phyloP scores from a whole-genome alignment of 495 filamentous ascomycete species.

The Hypoxylon trugodes region DNA sequence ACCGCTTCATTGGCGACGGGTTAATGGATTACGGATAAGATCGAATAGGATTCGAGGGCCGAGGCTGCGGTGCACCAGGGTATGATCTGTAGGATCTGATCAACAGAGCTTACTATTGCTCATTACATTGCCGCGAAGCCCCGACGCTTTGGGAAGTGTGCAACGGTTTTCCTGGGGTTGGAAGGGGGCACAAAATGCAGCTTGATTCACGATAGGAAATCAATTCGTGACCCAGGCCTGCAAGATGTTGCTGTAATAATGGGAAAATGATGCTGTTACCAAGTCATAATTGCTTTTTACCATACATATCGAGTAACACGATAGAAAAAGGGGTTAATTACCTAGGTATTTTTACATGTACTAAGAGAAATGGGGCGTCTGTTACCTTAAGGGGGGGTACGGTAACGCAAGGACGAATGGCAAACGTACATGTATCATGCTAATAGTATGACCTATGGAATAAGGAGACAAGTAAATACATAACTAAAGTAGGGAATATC shows the following conservation, averaged over 20 bases:
- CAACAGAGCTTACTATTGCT: conserved; percentile 42
- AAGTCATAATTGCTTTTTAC: background rate
- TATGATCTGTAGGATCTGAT: conserved; percentile 41
- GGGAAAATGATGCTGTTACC: conserved; percentile 7
- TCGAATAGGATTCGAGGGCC: conserved; percentile 36
- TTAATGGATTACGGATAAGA: conserved; percentile 28
- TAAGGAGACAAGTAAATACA: conserved; percentile 18
- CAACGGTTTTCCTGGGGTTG: conserved; percentile 19
- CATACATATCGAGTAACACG: background rate
- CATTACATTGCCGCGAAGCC: conserved; percentile 18
- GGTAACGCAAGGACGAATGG: too few species aligned
- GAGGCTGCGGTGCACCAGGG: conserved; percentile 24
- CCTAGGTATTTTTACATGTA: conserved; percentile 62
- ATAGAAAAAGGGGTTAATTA: conserved; percentile 39
- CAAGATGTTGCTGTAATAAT: conserved; percentile 1
- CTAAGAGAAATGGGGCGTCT: conserved; percentile 9
- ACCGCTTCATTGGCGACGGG: conserved; percentile 32
- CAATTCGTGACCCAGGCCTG: conserved; percentile 5
- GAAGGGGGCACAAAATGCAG: conserved; percentile 3
- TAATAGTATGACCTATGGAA: too few species aligned
- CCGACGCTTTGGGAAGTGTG: conserved; percentile 34
- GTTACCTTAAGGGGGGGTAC: too few species aligned
- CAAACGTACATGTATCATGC: too few species aligned
- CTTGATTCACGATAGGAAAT: conserved; percentile 15
- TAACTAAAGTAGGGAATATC: conserved; percentile 18